A percentile compares a stretch with the other conserved stretches of the same genome.
phyloP scores from a whole-genome alignment of 441 rosid species.

The Eutrema salsugineum region DNA sequence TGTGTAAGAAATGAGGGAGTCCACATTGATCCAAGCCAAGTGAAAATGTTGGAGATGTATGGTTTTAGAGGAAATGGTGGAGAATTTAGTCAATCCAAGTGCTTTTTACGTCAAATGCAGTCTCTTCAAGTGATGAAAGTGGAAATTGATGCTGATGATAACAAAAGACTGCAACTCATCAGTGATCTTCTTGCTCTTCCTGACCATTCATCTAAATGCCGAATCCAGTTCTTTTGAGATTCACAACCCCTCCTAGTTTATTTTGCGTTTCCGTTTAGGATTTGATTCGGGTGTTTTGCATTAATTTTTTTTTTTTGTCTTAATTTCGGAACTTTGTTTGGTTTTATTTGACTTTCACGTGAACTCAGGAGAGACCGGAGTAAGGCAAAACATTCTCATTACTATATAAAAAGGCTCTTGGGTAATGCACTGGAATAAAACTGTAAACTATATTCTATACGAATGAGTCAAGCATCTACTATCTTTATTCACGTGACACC shows the following conservation, averaged over 20 bases:
- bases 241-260: background rate
- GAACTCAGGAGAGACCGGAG: too few relatives aligned
- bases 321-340: too few relatives aligned
- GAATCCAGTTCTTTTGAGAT: background rate
- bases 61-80: background rate
- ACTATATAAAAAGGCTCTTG: background rate
- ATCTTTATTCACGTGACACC: background rate
- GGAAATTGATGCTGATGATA: background rate
- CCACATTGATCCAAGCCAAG: background rate
- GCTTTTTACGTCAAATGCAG: background rate
- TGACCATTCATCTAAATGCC: background rate
- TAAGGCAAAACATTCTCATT: background rate
- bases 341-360: too few relatives aligned
- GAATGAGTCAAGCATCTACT: background rate
- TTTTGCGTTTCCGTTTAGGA: too few relatives aligned
- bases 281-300: too few relatives aligned
- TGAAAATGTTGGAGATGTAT: constrained; percentile 1
- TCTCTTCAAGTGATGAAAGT: constrained; percentile 3
- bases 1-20: background rate
- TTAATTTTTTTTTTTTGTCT: too few relatives aligned
- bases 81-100: background rate
- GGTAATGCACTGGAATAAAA: background rate
- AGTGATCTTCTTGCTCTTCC: background rate
- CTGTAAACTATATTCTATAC: background rate
- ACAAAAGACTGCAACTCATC: background rate